Evolutionary conservation across 169 alveolate species (phyloP).

Genomic region (Plasmodium sp.): DNA sequence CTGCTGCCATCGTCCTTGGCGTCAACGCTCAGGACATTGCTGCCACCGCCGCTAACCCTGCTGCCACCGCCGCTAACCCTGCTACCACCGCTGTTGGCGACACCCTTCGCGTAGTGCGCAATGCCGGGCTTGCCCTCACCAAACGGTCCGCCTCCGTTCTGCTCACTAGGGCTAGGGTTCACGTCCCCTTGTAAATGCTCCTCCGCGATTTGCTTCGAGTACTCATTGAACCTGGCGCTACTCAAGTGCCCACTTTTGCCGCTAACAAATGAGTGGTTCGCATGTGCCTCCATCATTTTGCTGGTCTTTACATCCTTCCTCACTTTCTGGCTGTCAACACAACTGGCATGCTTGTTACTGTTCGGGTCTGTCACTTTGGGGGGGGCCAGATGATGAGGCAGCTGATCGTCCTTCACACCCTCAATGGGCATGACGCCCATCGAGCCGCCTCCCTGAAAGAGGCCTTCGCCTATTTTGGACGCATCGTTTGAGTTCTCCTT

Average conservation of each 20-base stretch:
- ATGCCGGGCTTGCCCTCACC: background rate
- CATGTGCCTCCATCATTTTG: background rate
- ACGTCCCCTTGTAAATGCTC: background rate
- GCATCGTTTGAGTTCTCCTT: constrained; percentile 7
- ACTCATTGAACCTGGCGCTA: background rate
- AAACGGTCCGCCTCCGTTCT: background rate
- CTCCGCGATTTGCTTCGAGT: background rate
- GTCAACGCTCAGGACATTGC: background rate
- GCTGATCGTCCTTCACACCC: background rate
- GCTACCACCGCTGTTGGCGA: background rate
- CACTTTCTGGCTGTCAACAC: background rate
- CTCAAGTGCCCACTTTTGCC: background rate
- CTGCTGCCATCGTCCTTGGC: background rate
- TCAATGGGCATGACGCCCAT: background rate
- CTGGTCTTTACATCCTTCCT: background rate
- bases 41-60: no score
- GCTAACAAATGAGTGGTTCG: background rate
- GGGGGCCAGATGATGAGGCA: background rate
- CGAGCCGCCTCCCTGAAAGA: background rate
- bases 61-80: no score
- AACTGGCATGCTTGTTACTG: background rate
- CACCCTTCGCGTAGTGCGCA: background rate
- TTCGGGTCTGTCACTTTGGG: background rate
- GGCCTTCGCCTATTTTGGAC: background rate
- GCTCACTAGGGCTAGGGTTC: background rate